Base-by-base conservation (phyloP, 495 filamentous ascomycete species). In the Chaetomidium leptoderma region DNA sequence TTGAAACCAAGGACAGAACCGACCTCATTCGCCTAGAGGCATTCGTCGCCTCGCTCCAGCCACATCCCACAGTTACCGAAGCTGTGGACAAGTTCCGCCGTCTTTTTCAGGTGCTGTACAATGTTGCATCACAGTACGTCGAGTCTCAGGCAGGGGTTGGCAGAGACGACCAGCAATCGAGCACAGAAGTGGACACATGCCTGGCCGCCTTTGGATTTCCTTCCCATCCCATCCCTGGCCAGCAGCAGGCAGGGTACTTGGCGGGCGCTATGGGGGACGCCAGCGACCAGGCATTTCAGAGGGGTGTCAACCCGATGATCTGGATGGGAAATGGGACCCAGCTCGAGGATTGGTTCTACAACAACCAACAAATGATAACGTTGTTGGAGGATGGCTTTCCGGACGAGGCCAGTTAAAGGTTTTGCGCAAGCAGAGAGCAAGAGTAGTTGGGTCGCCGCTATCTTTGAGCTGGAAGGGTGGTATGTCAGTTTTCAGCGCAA, bases 331-430 rank as follows among this genome's bases (percentile, higher is more conserved):
- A 57, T 72, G 77, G 70, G 11, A 66, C 71, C 27, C 75, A 83
- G 55, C 61, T 86, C n/a, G 81, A 81, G 23, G 83, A 83, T 58
- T 86, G 83, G 83, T 86, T 83, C 55, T 84, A 80, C 27, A 81
- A 82, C 3, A 83, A 84, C 61, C 77, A 81, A 57, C 80, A 84
- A 57, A 83, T 87, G 74, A 77, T 85, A 76, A 78, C 78, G 0
- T 61, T 87, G 42, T 53, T 86, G 43, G 81, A 85, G 58, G 80
- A 81, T 57, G 81, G 83, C 59, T 51, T 81, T 11, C 24, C 54
- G 4, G 61, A 55, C 2, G 42, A 35, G 9, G 47, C 7, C 3
- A 10, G 29, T 23, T 48, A 21, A n/a, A 23, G 6, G 4, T 24
- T 24, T 23, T 24, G 36, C 19, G 8, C 19, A n/a, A 13, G 6